Evolutionary conservation across 1,284 basidiomycete species (phyloP).

Genomic region (Hemileia vastatrix): DNA sequence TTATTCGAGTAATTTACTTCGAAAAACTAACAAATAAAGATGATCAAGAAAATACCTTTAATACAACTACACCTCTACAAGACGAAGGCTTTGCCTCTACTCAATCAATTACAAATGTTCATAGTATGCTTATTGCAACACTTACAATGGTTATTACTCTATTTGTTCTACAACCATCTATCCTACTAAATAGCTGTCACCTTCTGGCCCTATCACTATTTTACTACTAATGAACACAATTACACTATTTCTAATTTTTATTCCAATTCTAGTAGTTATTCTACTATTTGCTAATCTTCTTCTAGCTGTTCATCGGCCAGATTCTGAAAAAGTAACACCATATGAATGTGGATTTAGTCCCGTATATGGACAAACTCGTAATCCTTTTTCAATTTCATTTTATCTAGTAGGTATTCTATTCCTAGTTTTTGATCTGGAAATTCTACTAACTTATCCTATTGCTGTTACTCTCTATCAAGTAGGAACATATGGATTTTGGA

Average conservation of each 20-base stretch:
- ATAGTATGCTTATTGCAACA: slow-evolving; percentile 41
- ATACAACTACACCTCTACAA: slow-evolving; percentile 10
- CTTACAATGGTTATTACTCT: slow-evolving; percentile 39
- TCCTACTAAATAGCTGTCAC: slow-evolving; percentile 41
- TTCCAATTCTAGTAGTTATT: slow-evolving; percentile 28
- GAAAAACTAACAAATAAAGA: slow-evolving; percentile 22
- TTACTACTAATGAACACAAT: slow-evolving; percentile 32
- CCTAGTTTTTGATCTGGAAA: slow-evolving; percentile 20
- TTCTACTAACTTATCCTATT: slow-evolving; percentile 19
- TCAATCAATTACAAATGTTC: slow-evolving; percentile 32
- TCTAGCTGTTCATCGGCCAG: slow-evolving; percentile 27
- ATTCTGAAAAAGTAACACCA: slow-evolving; percentile 27
- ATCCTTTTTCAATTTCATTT: slow-evolving; percentile 24
- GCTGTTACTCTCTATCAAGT: slow-evolving; percentile 24
- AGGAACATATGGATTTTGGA: slow-evolving; percentile 23
- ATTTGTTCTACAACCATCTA: slow-evolving; percentile 37
- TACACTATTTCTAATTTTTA: slow-evolving; percentile 32
- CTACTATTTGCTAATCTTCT: slow-evolving; percentile 28
- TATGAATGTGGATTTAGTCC: slow-evolving; percentile 22
- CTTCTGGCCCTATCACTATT: slow-evolving; percentile 40
- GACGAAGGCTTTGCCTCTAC: slow-evolving; percentile 7
- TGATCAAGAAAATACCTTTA: slow-evolving; percentile 1
- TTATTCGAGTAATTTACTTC: slow-evolving; percentile 38
- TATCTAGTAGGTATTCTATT: slow-evolving; percentile 21
- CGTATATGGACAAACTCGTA: slow-evolving; percentile 27